These are phyloP conservation scores for Aureobasidium sp. DNA, from an alignment of 2,329 filamentous ascomycete species.

Conservation along the genomic window DNA sequence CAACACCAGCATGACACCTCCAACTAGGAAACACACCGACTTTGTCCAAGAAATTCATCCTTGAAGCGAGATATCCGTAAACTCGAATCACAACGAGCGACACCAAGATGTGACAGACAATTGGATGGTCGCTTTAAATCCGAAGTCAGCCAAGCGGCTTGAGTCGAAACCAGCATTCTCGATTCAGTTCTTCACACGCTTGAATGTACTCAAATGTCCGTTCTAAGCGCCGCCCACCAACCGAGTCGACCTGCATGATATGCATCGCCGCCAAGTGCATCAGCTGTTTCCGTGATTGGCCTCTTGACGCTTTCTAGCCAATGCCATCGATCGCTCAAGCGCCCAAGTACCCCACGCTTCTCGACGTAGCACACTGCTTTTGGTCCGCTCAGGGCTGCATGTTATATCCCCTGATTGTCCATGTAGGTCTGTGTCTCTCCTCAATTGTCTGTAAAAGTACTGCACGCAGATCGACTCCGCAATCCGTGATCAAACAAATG, in stretches of 20 bases:
- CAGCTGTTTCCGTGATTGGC: constrained; percentile 3
- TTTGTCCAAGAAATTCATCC: neutral
- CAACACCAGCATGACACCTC: neutral
- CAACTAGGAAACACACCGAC: neutral
- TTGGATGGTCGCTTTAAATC: neutral
- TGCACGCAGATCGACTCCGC: neutral
- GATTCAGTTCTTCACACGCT: neutral
- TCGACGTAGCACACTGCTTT: constrained; percentile 7
- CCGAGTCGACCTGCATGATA: constrained; percentile 8
- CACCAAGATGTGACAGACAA: neutral
- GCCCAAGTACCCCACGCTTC: constrained; percentile 11
- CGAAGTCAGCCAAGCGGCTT: constrained; percentile 2
- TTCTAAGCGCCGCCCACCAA: constrained; percentile 11
- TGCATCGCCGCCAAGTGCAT: neutral
- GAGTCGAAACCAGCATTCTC: neutral
- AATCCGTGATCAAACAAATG: neutral
- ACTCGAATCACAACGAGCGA: neutral
- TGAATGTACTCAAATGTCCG: neutral
- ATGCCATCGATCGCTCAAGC: constrained; percentile 14
- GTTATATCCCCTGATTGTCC: constrained; percentile 9
- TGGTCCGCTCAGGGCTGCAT: neutral
- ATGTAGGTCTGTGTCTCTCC: constrained; percentile 10
- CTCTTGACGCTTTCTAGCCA: neutral
- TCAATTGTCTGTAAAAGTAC: neutral
- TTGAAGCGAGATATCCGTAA: neutral